A percentile compares a stretch with the other conserved stretches of the same genome.
phyloP scores from a whole-genome alignment of 495 filamentous ascomycete genomes.

The Penicillium subrubescens region DNA sequence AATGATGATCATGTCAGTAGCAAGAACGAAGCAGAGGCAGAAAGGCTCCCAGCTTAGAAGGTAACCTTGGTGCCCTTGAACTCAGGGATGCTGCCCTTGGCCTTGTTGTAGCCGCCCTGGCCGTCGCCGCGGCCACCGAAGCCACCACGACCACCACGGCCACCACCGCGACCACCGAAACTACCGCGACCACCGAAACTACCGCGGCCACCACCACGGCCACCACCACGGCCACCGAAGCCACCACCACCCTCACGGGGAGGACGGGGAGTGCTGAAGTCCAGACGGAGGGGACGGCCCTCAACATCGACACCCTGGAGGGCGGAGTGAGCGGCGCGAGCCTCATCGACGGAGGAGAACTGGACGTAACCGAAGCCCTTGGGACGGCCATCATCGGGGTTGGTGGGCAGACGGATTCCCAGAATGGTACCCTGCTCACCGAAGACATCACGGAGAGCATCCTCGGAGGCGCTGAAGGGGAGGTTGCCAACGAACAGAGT shows the following conservation, averaged over 20 bases:
- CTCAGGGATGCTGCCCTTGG: slow-evolving; percentile 75
- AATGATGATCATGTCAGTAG: slow-evolving; percentile 14
- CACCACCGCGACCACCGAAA: slow-evolving; percentile 48
- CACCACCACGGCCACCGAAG: slow-evolving; percentile 32
- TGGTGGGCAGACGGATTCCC: slow-evolving; percentile 86
- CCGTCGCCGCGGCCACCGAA: slow-evolving; percentile 54
- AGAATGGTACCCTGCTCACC: slow-evolving; percentile 67
- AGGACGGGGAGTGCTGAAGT: slow-evolving; percentile 81
- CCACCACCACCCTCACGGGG: slow-evolving; percentile 50
- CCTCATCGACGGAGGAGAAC: slow-evolving; percentile 82
- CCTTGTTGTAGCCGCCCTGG: slow-evolving; percentile 52
- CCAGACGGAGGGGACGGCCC: slow-evolving; percentile 82
- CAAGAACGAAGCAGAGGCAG: slow-evolving; percentile 18
- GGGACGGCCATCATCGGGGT: slow-evolving; percentile 78
- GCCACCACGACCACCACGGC: slow-evolving; percentile 56
- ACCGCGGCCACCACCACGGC: slow-evolving; percentile 46
- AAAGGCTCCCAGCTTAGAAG: slow-evolving; percentile 58
- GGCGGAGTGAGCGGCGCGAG: slow-evolving; percentile 71
- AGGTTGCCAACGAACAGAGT: slow-evolving; percentile 96
- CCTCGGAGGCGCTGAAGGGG: slow-evolving; percentile 79
- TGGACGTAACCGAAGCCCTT: slow-evolving; percentile 97
- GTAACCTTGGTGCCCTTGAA: slow-evolving; percentile 92
- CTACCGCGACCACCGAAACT: slow-evolving; percentile 51
- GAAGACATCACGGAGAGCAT: slow-evolving; percentile 74
- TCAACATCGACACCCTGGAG: slow-evolving; percentile 75